Evolutionary conservation across 1,284 basidiomycete species (phyloP).

Genomic region (Ceratobasidium sp.): DNA sequence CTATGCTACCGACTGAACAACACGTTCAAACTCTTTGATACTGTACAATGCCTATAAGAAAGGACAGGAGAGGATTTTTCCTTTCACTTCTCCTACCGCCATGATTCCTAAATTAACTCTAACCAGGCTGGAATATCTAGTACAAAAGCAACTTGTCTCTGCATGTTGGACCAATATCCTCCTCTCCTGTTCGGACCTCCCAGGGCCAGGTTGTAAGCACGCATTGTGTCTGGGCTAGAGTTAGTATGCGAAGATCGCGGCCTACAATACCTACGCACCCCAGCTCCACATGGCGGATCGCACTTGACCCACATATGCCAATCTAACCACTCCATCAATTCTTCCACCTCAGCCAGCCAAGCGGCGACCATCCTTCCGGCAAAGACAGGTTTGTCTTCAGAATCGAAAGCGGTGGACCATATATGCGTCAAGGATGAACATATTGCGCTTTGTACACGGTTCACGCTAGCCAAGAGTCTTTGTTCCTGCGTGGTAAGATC

Average conservation of each 20-base stretch:
- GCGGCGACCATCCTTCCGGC: conserved; percentile 46
- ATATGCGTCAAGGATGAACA: conserved; percentile 62
- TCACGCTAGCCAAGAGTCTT: neutral
- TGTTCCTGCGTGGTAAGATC: conserved; percentile 15
- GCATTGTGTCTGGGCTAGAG: conserved; percentile 3
- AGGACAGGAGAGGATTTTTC: neutral
- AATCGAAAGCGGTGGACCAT: conserved; percentile 60
- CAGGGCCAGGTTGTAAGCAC: conserved; percentile 25
- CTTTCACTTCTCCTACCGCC: too few species aligned
- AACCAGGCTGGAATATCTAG: neutral
- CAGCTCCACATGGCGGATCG: conserved; percentile 59
- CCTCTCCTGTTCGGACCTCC: conserved; percentile 17
- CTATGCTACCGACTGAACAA: neutral
- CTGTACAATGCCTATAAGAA: too few species aligned
- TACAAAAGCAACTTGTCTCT: conserved; percentile 3
- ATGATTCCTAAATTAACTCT: neutral
- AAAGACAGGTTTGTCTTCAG: conserved; percentile 48
- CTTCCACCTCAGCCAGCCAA: conserved; percentile 56
- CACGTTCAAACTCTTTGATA: neutral
- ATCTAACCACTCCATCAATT: conserved; percentile 62
- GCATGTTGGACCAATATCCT: conserved; percentile 29
- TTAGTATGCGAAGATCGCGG: neutral
- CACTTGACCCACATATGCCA: conserved; percentile 64
- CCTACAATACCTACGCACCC: conserved; percentile 54
- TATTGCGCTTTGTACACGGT: conserved; percentile 42